These are phyloP conservation scores for Dendrothele bispora DNA, from an alignment of 768 basidiomycete genomes.

Conservation along the genomic window DNA sequence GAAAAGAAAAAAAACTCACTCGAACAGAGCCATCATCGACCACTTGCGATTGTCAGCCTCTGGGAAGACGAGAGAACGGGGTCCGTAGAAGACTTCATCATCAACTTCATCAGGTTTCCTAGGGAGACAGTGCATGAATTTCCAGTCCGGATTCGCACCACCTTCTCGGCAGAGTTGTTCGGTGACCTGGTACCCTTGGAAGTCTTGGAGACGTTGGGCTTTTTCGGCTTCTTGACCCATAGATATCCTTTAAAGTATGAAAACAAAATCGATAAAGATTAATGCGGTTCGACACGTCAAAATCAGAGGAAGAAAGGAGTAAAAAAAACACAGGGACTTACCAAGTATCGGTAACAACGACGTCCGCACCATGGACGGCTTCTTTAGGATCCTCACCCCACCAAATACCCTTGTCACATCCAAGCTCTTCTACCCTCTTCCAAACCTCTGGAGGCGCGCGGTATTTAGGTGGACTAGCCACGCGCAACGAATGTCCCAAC, in stretches of 20 bases:
- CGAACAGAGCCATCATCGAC: slow-evolving; percentile 93
- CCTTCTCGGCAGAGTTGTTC: slow-evolving; percentile 80
- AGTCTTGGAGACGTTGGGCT: slow-evolving; percentile 79
- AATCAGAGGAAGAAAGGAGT: not conserved
- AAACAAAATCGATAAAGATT: not conserved
- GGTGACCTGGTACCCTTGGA: slow-evolving; percentile 92
- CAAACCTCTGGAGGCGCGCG: slow-evolving; percentile 74
- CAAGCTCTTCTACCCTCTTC: slow-evolving; percentile 76
- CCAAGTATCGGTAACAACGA: slow-evolving; percentile 99
- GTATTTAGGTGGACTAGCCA: slow-evolving; percentile 78
- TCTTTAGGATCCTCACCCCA: slow-evolving; percentile 82
- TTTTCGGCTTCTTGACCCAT: slow-evolving; percentile 99
- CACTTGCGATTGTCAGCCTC: slow-evolving; percentile 97
- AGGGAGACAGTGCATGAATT: slow-evolving; percentile 95
- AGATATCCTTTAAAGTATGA: slow-evolving; percentile 71
- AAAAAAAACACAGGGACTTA: slow-evolving; percentile 30
- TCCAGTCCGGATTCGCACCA: slow-evolving; percentile 85
- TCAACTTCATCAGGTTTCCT: slow-evolving; percentile 93
- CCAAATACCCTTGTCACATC: slow-evolving; percentile 68
- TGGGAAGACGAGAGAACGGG: slow-evolving; percentile 87
- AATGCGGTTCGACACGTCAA: not conserved
- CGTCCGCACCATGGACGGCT: slow-evolving; percentile 86
- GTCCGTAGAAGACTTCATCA: slow-evolving; percentile 94
- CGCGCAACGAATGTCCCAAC: slow-evolving; percentile 80
- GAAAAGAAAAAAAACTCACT: slow-evolving; percentile 50